phyloP scores from a whole-genome alignment of 1,139 yeast genomes.

The Yamadazyma spencermartinsiae region DNA sequence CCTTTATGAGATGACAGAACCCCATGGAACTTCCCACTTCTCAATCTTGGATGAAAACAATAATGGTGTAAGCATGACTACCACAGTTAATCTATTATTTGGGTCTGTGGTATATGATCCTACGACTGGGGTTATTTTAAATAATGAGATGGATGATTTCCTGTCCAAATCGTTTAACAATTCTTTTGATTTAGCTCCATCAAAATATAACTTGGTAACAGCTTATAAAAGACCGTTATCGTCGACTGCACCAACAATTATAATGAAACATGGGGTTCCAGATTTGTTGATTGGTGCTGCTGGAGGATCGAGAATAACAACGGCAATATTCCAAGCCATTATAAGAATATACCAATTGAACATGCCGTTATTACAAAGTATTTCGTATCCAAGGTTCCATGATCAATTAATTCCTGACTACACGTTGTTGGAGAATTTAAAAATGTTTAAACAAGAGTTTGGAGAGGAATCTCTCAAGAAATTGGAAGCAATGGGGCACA shows the following conservation, averaged over 20 bases:
- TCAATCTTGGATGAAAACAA: conserved; percentile 69
- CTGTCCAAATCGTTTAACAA: conserved; percentile 70
- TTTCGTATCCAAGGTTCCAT: conserved; percentile 80
- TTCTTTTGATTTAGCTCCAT: conserved; percentile 79
- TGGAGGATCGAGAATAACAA: conserved; percentile 90
- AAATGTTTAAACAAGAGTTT: conserved; percentile 31
- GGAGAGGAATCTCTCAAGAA: conserved; percentile 13
- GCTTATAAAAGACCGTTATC: conserved; percentile 85
- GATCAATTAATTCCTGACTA: conserved; percentile 84
- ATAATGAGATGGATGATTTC: conserved; percentile 95
- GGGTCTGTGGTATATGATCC: conserved; percentile 85
- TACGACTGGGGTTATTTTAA: conserved; percentile 76
- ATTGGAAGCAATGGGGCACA: conserved; percentile 28
- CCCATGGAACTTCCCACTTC: conserved; percentile 88
- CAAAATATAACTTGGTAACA: conserved; percentile 70
- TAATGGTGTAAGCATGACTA: conserved; percentile 83
- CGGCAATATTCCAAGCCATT: conserved; percentile 80
- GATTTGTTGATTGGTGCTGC: conserved; percentile 87
- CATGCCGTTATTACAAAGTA: conserved; percentile 60
- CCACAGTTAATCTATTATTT: conserved; percentile 84
- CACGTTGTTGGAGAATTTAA: conserved; percentile 56
- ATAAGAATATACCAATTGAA: conserved; percentile 60
- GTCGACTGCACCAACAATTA: conserved; percentile 76
- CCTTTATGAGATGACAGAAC: conserved; percentile 67
- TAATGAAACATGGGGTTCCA: conserved; percentile 51